Conservation (phyloP, 495 filamentous ascomycete genomes). For the Entonaema liquescens region DNA sequence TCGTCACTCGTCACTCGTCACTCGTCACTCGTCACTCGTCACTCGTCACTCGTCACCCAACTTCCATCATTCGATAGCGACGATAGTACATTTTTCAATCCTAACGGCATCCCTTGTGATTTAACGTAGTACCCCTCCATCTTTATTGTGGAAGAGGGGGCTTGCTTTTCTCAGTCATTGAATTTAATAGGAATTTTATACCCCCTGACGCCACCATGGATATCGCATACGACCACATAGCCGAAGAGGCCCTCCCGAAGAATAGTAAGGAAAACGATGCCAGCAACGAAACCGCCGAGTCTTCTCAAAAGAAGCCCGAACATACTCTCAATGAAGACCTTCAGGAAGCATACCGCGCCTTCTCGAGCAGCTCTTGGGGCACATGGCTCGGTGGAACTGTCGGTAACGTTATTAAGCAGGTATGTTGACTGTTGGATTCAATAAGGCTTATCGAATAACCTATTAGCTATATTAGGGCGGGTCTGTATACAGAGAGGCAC, state of each 20-base stretch:
- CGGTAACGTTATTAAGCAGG: slow-evolving; percentile 88
- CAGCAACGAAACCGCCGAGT: slow-evolving; percentile 36
- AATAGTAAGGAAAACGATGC: slow-evolving; percentile 58
- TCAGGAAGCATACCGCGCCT: slow-evolving; percentile 93
- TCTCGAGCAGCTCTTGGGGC: slow-evolving; percentile 92
- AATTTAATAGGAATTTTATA: slow-evolving; percentile 19
- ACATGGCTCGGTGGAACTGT: slow-evolving; percentile 86
- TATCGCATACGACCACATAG: slow-evolving; percentile 96
- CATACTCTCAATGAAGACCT: slow-evolving; percentile 83
- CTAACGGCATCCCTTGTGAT: not conserved
- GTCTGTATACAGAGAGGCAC: slow-evolving; percentile 82
- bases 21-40: too few relatives aligned
- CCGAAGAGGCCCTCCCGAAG: slow-evolving; percentile 78
- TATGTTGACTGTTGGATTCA: slow-evolving; percentile 42
- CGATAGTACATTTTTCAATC: slow-evolving; percentile 5
- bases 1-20: too few relatives aligned
- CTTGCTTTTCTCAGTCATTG: slow-evolving; percentile 16
- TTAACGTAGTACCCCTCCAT: slow-evolving; percentile 29
- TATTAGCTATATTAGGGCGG: slow-evolving; percentile 67
- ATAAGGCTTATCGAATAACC: slow-evolving; percentile 16
- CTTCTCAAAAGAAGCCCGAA: slow-evolving; percentile 54
- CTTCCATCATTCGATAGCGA: slow-evolving; percentile 20
- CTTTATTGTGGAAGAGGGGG: slow-evolving; percentile 30
- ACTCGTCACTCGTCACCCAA: slow-evolving; percentile 37
- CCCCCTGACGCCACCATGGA: slow-evolving; percentile 71